phyloP scores from a whole-genome alignment of 179 eudicot species.

The Spergularia azorica region DNA sequence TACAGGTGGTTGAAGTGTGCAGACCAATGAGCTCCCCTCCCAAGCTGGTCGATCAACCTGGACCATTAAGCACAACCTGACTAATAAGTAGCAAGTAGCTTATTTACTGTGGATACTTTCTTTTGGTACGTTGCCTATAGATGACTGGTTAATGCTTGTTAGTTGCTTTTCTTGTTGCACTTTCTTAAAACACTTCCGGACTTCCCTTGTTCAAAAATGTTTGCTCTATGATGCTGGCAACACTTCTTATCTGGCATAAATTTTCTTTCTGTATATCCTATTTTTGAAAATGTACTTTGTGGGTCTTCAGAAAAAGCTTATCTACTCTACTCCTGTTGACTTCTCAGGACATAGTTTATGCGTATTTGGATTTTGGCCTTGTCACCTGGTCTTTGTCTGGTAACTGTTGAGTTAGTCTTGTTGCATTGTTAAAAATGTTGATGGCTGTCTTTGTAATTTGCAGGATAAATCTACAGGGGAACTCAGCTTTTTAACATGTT shows the following conservation, averaged over 20 bases:
- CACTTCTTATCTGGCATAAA: background rate
- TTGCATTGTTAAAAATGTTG: background rate
- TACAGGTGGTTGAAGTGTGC: too few relatives aligned
- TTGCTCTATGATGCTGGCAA: background rate
- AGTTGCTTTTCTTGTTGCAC: background rate
- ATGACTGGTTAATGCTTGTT: background rate
- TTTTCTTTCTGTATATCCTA: background rate
- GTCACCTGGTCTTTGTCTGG: background rate
- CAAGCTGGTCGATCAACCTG: too few relatives aligned
- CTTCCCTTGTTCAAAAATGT: background rate
- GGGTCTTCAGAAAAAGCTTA: background rate
- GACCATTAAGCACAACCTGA: too few relatives aligned
- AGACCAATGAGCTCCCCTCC: too few relatives aligned
- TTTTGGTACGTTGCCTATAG: too few relatives aligned
- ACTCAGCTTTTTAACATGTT: slow-evolving; percentile 85
- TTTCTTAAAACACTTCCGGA: background rate
- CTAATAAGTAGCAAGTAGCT: too few relatives aligned
- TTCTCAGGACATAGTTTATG: background rate
- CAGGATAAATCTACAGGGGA: slow-evolving; percentile 96
- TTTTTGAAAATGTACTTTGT: background rate
- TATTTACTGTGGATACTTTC: too few relatives aligned
- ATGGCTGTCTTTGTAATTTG: slow-evolving; percentile 20
- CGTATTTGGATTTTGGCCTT: background rate
- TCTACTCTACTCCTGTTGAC: background rate
- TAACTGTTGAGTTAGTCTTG: background rate